Base-by-base conservation (phyloP, 176 grass and related monocot genomes). In the Poa pratensis region DNA sequence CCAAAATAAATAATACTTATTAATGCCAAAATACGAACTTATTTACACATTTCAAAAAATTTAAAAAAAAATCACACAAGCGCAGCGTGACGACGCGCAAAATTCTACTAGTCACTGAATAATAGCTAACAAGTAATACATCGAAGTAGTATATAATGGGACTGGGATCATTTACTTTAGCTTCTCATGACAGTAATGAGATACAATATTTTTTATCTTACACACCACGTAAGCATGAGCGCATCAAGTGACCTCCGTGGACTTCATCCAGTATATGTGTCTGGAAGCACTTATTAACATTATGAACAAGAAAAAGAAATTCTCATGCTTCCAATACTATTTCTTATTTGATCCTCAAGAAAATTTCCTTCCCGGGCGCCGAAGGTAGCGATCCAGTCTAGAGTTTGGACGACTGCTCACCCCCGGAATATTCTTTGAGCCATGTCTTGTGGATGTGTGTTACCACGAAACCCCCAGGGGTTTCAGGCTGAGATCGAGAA, bases 391-490 rank as follows among this genome's bases (percentile, higher is more conserved):
- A 55, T 37, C 34, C 34, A 16, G n/a, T 43, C 55, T 86, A 90
- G 50, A 90, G 57, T 76, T 83, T 90, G 62, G 66, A 90, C 0
- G 80, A 58, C 20, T 74, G 84, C 66, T 86, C 88, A 79, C 70
- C 53, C 62, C 20, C 86, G 13, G 62, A 71, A 83, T 85, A 83
- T 73, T 84, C 93, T 64, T 87, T 87, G 18, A 87, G 89, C 92
- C 93, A 97, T 75, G 95, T 97, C 79, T 97, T 94, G 73, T 93
- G 93, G 77, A 93, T 81, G 73, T 93, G 91, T 34, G 88, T 69
- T 40, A 91, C 58, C 48, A 85, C 68, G 45, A 93, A 93, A 30
- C 72, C 89, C 77, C 24, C 78, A 0, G 90, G 57, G 18, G 46
- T 83, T 58, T 92, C 95, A 72, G 84, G 45, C 95, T 98, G 88